phyloP scores from a whole-genome alignment of 371 early-diverging fungal species.

The Phascolomyces articulosus region DNA sequence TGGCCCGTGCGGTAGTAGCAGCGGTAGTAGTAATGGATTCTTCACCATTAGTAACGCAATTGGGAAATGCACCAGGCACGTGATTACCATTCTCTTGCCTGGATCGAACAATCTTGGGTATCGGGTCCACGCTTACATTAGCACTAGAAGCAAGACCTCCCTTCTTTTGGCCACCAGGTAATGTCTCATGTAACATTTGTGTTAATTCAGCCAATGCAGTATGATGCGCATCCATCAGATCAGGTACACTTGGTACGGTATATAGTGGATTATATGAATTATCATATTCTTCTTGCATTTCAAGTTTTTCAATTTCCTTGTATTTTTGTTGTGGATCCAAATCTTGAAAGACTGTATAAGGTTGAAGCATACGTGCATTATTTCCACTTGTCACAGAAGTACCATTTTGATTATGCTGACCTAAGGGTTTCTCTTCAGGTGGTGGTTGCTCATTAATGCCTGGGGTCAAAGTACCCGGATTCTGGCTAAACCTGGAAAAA shows the following conservation, averaged over 20 bases:
- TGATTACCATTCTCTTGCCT: constrained; percentile 3
- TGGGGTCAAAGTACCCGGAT: constrained; percentile 47
- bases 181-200: constrained; percentile 36
- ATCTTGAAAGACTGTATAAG: constrained; percentile 13
- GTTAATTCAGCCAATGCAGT: constrained; percentile 46
- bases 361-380: constrained; percentile 6
- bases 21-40: not conserved
- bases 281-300: constrained; percentile 54
- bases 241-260: constrained; percentile 56
- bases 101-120: constrained; percentile 32
- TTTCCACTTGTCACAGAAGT: not conserved
- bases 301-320: constrained; percentile 27
- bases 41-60: constrained; percentile 6
- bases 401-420: not conserved
- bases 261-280: constrained; percentile 51
- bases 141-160: not conserved
- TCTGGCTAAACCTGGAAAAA: constrained; percentile 45
- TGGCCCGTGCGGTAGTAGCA: constrained; percentile 23
- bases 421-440: not conserved
- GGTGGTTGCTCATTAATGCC: constrained; percentile 17
- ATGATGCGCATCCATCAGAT: constrained; percentile 48
- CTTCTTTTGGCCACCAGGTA: constrained; percentile 19
- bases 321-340: constrained; percentile 12
- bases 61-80: constrained; percentile 43
- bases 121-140: constrained; percentile 22